These are phyloP conservation scores for Gracilaria domingensis DNA, from an alignment of 23 red algal species.

Conservation along the genomic window DNA sequence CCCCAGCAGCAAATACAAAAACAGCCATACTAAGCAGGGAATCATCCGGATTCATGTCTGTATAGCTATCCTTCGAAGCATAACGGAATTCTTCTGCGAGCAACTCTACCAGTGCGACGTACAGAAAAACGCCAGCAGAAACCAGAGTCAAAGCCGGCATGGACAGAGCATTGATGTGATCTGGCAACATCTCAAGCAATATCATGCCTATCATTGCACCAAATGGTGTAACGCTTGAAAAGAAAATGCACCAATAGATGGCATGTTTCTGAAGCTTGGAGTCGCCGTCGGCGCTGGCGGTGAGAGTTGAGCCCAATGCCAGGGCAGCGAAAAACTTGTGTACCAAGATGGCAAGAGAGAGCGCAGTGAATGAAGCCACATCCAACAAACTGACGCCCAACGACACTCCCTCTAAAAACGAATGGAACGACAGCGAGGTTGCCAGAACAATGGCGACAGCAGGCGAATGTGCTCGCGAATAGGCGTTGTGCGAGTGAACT, in stretches of 20 bases:
- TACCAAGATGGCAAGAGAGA: constrained; percentile 13
- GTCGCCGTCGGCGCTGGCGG: constrained; percentile 6
- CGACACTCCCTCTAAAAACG: constrained; percentile 26
- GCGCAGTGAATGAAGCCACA: background rate
- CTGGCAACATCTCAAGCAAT: background rate
- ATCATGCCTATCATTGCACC: background rate
- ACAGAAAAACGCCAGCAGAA: constrained; percentile 27
- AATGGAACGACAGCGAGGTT: constrained; percentile 27
- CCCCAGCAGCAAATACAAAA: constrained; percentile 30
- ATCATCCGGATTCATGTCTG: constrained; percentile 10
- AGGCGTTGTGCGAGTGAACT: background rate
- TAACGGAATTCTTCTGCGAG: constrained; percentile 40
- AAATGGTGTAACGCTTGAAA: background rate
- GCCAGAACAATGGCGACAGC: constrained; percentile 30
- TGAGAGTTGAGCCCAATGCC: constrained; percentile 17
- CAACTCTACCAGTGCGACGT: constrained; percentile 26
- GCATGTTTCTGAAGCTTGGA: background rate
- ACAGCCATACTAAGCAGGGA: constrained; percentile 10
- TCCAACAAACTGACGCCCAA: constrained; percentile 17
- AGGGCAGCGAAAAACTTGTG: constrained; percentile 46
- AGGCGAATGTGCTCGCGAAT: background rate
- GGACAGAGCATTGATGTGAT: background rate
- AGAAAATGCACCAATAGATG: constrained; percentile 11
- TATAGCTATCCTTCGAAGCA: background rate
- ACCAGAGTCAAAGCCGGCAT: background rate